These are phyloP conservation scores for Bipolaris sorokiniana DNA, from an alignment of 2,329 filamentous ascomycete genomes.

Conservation along the genomic window DNA sequence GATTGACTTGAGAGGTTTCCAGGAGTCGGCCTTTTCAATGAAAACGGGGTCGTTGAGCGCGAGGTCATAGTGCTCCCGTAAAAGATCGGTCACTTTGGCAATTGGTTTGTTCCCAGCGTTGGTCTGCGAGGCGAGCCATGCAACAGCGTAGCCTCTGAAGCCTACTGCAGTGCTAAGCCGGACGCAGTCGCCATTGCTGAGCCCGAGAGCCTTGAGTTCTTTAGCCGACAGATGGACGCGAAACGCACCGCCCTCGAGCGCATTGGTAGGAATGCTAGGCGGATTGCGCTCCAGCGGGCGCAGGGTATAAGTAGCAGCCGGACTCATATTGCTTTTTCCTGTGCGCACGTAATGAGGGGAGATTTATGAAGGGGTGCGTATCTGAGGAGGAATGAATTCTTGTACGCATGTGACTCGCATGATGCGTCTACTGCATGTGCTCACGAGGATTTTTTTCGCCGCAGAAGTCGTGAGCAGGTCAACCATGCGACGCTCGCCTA, in stretches of 20 bases:
- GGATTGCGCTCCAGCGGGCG: constrained; percentile 59
- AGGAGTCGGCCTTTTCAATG: constrained; percentile 58
- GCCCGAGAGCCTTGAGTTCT: constrained; percentile 60
- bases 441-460: neutral
- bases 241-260: constrained; percentile 64
- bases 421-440: constrained; percentile 2
- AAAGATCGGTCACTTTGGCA: constrained; percentile 70
- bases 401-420: constrained; percentile 11
- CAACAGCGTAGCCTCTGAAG: constrained; percentile 62
- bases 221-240: constrained; percentile 64
- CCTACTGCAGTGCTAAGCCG: constrained; percentile 55
- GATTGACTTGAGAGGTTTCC: constrained; percentile 41
- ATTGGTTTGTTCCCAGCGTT: constrained; percentile 48
- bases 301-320: constrained; percentile 55
- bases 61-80: constrained; percentile 75
- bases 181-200: constrained; percentile 66
- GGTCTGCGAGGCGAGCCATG: constrained; percentile 62
- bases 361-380: neutral
- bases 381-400: neutral
- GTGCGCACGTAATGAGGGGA: neutral
- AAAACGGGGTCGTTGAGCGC: constrained; percentile 64
- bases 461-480: neutral
- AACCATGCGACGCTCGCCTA: constrained; percentile 1
- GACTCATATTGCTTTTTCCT: constrained; percentile 25
- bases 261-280: constrained; percentile 52